Evolutionary conservation across 148 eudicot genomes (phyloP).

Genomic region (Drosera capensis): DNA sequence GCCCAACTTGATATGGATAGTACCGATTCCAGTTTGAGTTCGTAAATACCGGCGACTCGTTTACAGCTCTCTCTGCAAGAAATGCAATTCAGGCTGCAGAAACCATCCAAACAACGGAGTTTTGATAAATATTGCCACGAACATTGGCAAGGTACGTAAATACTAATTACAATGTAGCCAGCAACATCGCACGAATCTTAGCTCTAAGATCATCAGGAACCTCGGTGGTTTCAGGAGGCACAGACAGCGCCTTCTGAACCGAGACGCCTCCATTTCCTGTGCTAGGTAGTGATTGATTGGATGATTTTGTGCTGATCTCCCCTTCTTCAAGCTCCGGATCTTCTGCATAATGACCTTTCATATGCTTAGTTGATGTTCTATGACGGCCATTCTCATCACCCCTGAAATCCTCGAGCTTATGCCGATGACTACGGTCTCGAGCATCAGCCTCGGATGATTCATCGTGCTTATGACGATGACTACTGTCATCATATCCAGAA

Average conservation of each 20-base stretch:
- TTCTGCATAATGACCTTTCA: conserved; percentile 19
- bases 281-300: conserved; percentile 35
- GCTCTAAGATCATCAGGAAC: conserved; percentile 90
- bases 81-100: no score
- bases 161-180: conserved; percentile 53
- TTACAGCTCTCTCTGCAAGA: no score
- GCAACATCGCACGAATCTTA: conserved; percentile 87
- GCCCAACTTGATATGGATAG: no score
- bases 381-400: conserved; percentile 12
- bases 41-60: no score
- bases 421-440: conserved; percentile 5
- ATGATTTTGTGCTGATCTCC: conserved; percentile 47
- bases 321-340: conserved; percentile 75
- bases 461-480: conserved; percentile 1
- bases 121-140: no score
- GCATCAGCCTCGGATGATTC: conserved; percentile 13
- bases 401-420: conserved; percentile 19
- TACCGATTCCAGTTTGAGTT: no score
- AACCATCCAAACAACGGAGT: no score
- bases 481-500: conserved; percentile 6
- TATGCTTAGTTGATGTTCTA: conserved; percentile 18
- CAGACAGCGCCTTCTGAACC: conserved; percentile 29
- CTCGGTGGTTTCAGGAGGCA: conserved; percentile 42
- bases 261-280: conserved; percentile 35
- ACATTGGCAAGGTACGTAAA: no score